phyloP scores from a whole-genome alignment of 2,329 filamentous ascomycete species.

The Coleophoma crateriformis region DNA sequence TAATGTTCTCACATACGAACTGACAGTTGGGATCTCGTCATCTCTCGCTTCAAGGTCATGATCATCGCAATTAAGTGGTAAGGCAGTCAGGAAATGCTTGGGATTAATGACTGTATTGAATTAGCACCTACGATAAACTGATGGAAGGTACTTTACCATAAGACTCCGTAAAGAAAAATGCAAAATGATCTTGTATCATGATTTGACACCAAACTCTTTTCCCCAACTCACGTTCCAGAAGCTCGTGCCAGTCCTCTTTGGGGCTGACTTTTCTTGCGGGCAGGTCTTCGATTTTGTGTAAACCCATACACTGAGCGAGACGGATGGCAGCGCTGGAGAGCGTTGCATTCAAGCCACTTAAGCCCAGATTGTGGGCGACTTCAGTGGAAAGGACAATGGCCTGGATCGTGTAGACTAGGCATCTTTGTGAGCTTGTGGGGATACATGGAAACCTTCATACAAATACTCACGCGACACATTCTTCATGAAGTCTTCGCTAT shows the following conservation, averaged over 20 bases:
- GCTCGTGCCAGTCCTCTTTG: slow-evolving; percentile 11
- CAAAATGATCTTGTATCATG: slow-evolving; percentile 31
- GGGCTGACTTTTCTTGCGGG: not conserved
- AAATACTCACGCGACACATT: not conserved
- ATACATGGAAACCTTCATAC: no score
- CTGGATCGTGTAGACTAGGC: slow-evolving; percentile 26
- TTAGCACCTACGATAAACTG: no score
- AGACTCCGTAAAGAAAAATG: slow-evolving; percentile 30
- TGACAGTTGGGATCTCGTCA: slow-evolving; percentile 17
- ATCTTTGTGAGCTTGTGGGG: not conserved
- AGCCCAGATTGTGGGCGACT: slow-evolving; percentile 30
- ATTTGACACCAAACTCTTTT: slow-evolving; percentile 31
- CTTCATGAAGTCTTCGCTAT: not conserved
- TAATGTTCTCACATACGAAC: slow-evolving; percentile 24
- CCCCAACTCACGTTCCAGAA: slow-evolving; percentile 26
- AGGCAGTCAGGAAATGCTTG: slow-evolving; percentile 26
- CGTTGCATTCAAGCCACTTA: slow-evolving; percentile 29
- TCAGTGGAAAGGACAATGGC: slow-evolving; percentile 32
- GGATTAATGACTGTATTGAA: slow-evolving; percentile 23
- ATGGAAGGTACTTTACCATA: slow-evolving; percentile 17
- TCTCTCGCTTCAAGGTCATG: slow-evolving; percentile 17
- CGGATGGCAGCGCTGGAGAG: slow-evolving; percentile 29
- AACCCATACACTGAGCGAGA: slow-evolving; percentile 27
- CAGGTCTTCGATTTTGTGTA: slow-evolving; percentile 14
- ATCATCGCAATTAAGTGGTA: slow-evolving; percentile 30